Evolutionary conservation across 306 rosid species (phyloP).

Genomic region (Amphicarpaea edgeworthii): DNA sequence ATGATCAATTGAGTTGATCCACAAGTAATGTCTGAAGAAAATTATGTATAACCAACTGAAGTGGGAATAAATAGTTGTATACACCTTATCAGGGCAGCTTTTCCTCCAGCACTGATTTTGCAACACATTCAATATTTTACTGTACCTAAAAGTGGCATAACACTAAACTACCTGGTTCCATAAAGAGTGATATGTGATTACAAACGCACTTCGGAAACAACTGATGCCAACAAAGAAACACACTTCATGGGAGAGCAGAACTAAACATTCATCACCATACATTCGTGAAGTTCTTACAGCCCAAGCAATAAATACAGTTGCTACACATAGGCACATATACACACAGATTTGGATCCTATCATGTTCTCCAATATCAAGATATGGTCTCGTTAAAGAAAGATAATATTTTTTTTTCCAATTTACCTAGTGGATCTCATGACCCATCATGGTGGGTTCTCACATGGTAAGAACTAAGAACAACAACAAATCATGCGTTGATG

Average conservation of each 20-base stretch:
- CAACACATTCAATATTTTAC: not conserved
- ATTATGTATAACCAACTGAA: conserved; percentile 18
- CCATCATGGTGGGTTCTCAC: not conserved
- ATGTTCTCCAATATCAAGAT: conserved; percentile 10
- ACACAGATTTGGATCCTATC: not conserved
- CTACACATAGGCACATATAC: conserved; percentile 9
- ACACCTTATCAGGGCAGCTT: conserved; percentile 7
- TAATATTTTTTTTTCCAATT: not conserved
- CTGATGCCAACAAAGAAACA: conserved; percentile 38
- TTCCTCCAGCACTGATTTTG: conserved; percentile 19
- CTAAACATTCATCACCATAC: conserved; percentile 33
- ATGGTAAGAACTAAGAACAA: conserved; percentile 16
- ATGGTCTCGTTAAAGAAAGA: not conserved
- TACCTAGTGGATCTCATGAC: not conserved
- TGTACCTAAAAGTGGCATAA: conserved; percentile 26
- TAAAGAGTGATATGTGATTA: conserved; percentile 25
- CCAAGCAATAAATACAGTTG: conserved; percentile 32
- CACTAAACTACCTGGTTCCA: conserved; percentile 13
- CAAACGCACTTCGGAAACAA: conserved; percentile 37
- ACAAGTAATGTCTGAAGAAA: conserved; percentile 39
- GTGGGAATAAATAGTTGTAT: conserved; percentile 11
- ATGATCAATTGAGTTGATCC: not conserved
- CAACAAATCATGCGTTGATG: not conserved
- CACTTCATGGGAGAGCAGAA: conserved; percentile 30
- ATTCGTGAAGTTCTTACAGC: conserved; percentile 27